Evolutionary conservation across 1,139 yeast genomes (phyloP), one percentile per base, ranked within the genome.

Genomic region (Yamadazyma friedrichii): DNA sequence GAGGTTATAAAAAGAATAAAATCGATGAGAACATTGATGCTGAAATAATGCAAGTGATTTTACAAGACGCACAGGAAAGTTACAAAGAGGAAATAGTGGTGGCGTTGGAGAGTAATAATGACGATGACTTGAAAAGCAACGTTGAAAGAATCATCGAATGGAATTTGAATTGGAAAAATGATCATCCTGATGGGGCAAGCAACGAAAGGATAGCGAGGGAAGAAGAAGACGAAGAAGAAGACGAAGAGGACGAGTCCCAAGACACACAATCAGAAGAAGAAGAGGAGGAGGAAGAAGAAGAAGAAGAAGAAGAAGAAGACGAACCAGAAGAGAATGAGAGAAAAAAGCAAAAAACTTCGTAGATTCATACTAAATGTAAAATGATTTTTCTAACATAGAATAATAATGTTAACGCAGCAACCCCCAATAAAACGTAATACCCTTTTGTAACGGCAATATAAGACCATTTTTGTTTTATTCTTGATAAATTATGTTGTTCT

Each of bases 1-100:
- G 95, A 60, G 85, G 83, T 5, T 93, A 93, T 59, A 79, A 82
- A 42, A 85, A 88, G 47, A 70, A 75, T 48, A 93, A 93, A 65
- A 78, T 93, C 45, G 87, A 85, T 45, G 99, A 94, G 58, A 93
- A 93, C 59, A 69, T 94, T 42, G 98, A 93, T 59, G 95, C 96
- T 47, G 99, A 93, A 62, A 93, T 94, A 49, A 94, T 93, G 98
- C 93, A 91, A 53, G 88, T 93, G 17, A 78, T 94, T 17, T 65
- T 84, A 37, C 86, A 84, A 51, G 98, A 94, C 52, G 98, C 98
- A 0, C 68, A 76, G 42, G 96, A 88, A 29, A 75, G 84, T 30
- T 93, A 88, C 56, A 86, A 75, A 30, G 82, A 82, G 24, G 88
- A 85, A 46, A 80, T 89, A 20, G 94, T 94, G 31, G 86, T 93